Evolutionary conservation across 1,284 basidiomycete genomes (phyloP), one percentile per base, ranked within the genome.

Genomic region (Jaminaea rosea): DNA sequence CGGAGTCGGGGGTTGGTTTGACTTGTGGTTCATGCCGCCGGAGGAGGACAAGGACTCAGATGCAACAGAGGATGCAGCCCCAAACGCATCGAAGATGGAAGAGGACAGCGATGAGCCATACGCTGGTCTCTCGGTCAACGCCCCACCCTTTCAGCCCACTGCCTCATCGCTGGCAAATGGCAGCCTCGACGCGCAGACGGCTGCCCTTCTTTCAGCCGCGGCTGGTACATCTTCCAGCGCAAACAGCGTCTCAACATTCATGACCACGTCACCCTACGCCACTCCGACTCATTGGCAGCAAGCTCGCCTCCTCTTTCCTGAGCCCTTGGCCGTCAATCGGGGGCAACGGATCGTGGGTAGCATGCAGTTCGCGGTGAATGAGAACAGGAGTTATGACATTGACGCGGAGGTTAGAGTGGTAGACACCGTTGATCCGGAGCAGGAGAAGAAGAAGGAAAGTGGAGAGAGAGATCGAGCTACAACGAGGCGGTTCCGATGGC

Each of bases 261-360:
- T 72, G 69, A 63, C 69, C 23, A 72, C 69, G 21, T 59, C 55
- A 23, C 69, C 69, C 0, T 67, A 64, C 52, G 60, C 61, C 13
- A 61, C 68, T n/a, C 55, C 69, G 8, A 72, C 69, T 2, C 69
- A 72, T 51, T 72, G 69, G 69, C 67, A 69, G 39, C 69, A 72
- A 49, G 67, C 69, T 3, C 62, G 69, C 4, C 60, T 72, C 52
- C 56, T 68, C 26, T 50, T 72, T 3, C 55, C 53, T 6, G 67
- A 70, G 50, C 69, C 69, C 2, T 53, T 72, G 17, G 69, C 69
- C 17, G 59, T 69, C 53, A 72, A 72, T 46, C 50, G 54, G 17
- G 62, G 64, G 9, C 69, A 72, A 36, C 60, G 55, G 15, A 49
- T 72, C 21, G 13, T 47, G n/a, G 69, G 69, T 15, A 59, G 53